A percentile compares a stretch with the other conserved stretches of the same genome.
phyloP scores from a whole-genome alignment of 495 filamentous ascomycete genomes.

The Lasiosphaeriaceae sp. region DNA sequence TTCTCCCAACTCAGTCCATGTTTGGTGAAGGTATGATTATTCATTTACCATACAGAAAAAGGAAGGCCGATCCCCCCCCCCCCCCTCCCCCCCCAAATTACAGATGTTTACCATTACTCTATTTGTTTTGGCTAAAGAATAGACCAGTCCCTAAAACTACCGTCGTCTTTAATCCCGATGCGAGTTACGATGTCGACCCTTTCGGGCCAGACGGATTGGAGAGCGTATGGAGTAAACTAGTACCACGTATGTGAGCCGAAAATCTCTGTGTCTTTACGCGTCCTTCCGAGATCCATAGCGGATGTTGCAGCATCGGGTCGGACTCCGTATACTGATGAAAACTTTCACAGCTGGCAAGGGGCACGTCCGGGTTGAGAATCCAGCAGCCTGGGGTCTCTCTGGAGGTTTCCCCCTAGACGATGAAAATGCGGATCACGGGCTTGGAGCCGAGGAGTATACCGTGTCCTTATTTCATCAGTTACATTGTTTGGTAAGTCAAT shows the following conservation, averaged over 20 bases:
- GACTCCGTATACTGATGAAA: too few species aligned
- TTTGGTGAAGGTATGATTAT: constrained; percentile 5
- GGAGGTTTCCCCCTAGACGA: constrained; percentile 10
- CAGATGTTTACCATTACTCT: too few species aligned
- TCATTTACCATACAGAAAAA: too few species aligned
- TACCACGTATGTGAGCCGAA: constrained; percentile 1
- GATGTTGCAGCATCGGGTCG: background rate
- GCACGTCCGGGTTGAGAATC: constrained; percentile 10
- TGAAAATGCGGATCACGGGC: background rate
- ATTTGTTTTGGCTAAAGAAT: background rate
- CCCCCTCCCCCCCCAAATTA: too few species aligned
- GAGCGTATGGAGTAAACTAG: constrained; percentile 4
- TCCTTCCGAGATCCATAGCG: background rate
- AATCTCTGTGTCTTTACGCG: background rate
- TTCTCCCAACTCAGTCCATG: constrained; percentile 1
- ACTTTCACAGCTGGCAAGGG: constrained; percentile 7
- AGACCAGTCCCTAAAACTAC: constrained; percentile 1
- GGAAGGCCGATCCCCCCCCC: too few species aligned
- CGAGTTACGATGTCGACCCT: constrained; percentile 7
- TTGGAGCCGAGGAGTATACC: constrained; percentile 12
- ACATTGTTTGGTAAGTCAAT: constrained; percentile 14
- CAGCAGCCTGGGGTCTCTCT: constrained; percentile 1
- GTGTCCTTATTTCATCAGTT: constrained; percentile 18
- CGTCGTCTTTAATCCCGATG: constrained; percentile 7
- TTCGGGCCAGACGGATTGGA: constrained; percentile 3